Base-by-base conservation (phyloP, 148 eudicot genomes). In the Fagopyrum esculentum region DNA sequence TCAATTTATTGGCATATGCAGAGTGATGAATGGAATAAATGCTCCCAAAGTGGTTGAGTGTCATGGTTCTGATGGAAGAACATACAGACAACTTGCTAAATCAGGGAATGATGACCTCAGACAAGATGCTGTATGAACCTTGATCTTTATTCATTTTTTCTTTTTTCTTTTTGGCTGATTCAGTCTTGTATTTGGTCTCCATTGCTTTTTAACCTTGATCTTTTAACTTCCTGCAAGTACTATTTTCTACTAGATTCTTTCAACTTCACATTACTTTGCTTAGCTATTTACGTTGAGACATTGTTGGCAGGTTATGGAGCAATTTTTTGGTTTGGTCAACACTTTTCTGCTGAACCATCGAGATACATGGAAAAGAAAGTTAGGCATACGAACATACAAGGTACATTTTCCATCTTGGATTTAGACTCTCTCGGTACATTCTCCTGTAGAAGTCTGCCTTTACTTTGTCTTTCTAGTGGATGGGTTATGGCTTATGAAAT, bases 21-120 rank as follows among this genome's bases (percentile, higher is more conserved):
- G 98, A 82, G 89, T 95, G 80, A 95, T 95, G 98, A 92, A 90
- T 83, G 98, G 98, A 74, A 92, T 95, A 83, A 95, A 95, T 89
- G 98, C 98, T 83, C 98, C 98, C 46, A 95, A 95, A 81, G 96
- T 90, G 79, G 96, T 95, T 74, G 93, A 89, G 76, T 92, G 98
- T 86, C 86, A 85, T 55, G 98, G 97, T 74, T 95, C 98, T 60
- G 96, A 95, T 78, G 98, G 98, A 76, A 92, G 86, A 82, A 90
- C 80, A 79, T 95, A 95, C 74, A 87, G 91, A 60, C 98, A 95
- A 83, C 87, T 95, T 78, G 98, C 97, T 70, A 95, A 95, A 85
- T 95, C 98, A 78, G 98, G 98, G 76, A 95, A 95, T 76, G 98
- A 95, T 84, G 98, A 95, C 82, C 91, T 92, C 76, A 85, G 98